These are phyloP conservation scores for Crithidia thermophila DNA, from an alignment of 208 protist species.

Conservation along the genomic window DNA sequence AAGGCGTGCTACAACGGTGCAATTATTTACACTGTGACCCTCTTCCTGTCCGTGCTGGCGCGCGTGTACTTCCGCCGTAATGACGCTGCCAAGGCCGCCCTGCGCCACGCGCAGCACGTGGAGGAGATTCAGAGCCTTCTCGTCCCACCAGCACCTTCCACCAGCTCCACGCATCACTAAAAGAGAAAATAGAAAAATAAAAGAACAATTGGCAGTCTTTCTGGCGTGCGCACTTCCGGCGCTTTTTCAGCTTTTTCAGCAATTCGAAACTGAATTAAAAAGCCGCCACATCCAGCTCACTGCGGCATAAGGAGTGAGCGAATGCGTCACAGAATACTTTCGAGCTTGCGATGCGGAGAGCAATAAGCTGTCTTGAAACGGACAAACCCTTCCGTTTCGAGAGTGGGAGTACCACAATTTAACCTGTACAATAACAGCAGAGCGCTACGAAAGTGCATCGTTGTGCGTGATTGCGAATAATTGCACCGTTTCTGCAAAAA, in stretches of 20 bases:
- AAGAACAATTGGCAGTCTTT: too few relatives aligned
- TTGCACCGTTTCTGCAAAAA: too few relatives aligned
- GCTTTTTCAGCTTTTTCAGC: too few relatives aligned
- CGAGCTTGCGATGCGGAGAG: background rate
- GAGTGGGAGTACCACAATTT: background rate
- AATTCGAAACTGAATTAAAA: too few relatives aligned
- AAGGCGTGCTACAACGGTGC: constrained; percentile 87
- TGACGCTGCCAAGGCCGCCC: constrained; percentile 48
- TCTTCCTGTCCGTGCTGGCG: constrained; percentile 75
- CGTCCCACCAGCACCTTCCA: constrained; percentile 17
- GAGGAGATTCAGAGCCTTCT: constrained; percentile 50
- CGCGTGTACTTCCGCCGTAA: constrained; percentile 75
- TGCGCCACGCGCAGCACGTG: constrained; percentile 43
- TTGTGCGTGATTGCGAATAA: too few relatives aligned
- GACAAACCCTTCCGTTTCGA: too few relatives aligned
- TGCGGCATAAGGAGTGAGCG: background rate
- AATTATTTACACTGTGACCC: constrained; percentile 78
- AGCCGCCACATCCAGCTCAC: too few relatives aligned
- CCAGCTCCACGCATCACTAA: constrained; percentile 8
- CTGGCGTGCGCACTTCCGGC: too few relatives aligned
- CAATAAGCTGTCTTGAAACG: too few relatives aligned
- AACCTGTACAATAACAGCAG: constrained; percentile 15
- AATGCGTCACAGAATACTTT: background rate
- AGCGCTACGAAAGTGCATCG: too few relatives aligned
- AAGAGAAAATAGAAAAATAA: background rate